Percentiles rank a stretch among this genome's conserved stretches.
Evolutionary conservation across 2,329 filamentous ascomycete species (phyloP).

Genomic region (Claviceps sp.): DNA sequence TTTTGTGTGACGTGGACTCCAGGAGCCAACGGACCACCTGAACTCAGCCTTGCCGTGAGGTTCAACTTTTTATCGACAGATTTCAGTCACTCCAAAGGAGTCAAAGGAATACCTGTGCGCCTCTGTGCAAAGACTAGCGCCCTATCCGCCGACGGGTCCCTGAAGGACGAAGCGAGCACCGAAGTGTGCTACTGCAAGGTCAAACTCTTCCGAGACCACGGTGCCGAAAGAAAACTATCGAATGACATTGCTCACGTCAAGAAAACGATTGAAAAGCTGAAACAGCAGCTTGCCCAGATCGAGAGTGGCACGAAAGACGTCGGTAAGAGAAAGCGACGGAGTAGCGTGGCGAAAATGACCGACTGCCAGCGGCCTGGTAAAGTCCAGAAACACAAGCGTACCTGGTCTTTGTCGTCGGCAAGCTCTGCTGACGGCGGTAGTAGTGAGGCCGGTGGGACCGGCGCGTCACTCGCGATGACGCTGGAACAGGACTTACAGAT

Average conservation of each 20-base stretch:
- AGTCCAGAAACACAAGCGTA: conserved; percentile 77
- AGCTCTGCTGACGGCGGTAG: conserved; percentile 40
- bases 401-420: conserved; percentile 84
- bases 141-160: conserved; percentile 38
- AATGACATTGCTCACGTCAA: conserved; percentile 93
- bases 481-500: conserved; percentile 64
- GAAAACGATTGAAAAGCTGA: conserved; percentile 91
- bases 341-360: conserved; percentile 32
- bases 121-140: conserved; percentile 82
- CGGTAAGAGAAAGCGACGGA: conserved; percentile 48
- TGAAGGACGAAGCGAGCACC: conserved; percentile 30
- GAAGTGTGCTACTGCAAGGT: conserved; percentile 95
- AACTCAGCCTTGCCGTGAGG: conserved; percentile 78
- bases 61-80: conserved; percentile 99
- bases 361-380: conserved; percentile 58
- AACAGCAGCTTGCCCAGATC: conserved; percentile 78
- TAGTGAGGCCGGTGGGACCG: conserved; percentile 18
- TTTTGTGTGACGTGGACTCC: conserved; percentile 87
- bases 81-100: conserved; percentile 96
- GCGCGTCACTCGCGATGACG: conserved; percentile 30
- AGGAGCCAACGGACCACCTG: conserved; percentile 50
- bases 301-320: conserved; percentile 56
- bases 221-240: conserved; percentile 84
- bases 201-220: conserved; percentile 92
- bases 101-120: conserved; percentile 91